Conservation (phyloP, 345 rosid species). For the Boechera retrofracta region DNA sequence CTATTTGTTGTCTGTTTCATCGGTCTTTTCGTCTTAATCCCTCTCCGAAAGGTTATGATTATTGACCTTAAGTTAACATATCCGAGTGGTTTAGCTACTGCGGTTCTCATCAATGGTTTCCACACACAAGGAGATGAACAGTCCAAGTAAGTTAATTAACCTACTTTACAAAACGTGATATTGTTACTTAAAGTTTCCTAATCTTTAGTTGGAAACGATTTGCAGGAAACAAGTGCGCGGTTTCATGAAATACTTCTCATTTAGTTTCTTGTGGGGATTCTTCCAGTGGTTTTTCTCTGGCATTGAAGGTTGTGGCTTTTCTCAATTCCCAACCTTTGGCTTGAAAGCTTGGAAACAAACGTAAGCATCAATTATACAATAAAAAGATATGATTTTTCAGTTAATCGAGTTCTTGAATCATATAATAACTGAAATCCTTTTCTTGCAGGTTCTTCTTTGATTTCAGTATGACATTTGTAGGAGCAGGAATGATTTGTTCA, state of each 20-base stretch:
- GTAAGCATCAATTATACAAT: constrained; percentile 42
- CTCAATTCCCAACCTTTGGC: constrained; percentile 87
- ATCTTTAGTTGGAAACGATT: neutral
- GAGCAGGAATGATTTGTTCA: constrained; percentile 95
- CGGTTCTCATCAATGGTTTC: constrained; percentile 95
- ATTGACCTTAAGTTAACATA: constrained; percentile 82
- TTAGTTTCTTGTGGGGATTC: constrained; percentile 88
- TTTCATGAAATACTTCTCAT: constrained; percentile 74
- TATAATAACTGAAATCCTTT: neutral
- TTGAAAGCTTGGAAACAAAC: constrained; percentile 87
- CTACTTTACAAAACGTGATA: neutral
- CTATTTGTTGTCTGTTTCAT: constrained; percentile 89
- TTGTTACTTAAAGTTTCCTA: constrained; percentile 13
- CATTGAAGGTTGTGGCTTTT: constrained; percentile 70
- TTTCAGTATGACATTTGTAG: constrained; percentile 80
- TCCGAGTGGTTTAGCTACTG: constrained; percentile 95
- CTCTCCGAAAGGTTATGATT: constrained; percentile 90
- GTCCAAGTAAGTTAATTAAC: constrained; percentile 56
- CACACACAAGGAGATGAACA: constrained; percentile 77
- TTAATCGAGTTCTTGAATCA: constrained; percentile 13
- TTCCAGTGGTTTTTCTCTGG: constrained; percentile 91
- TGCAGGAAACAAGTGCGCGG: constrained; percentile 81
- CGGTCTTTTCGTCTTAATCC: constrained; percentile 90
- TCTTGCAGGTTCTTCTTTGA: constrained; percentile 79
- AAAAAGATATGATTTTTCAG: neutral